These are phyloP conservation scores for Ascochyta viciae-villosae DNA, from an alignment of 2,329 filamentous ascomycete species.

Conservation along the genomic window DNA sequence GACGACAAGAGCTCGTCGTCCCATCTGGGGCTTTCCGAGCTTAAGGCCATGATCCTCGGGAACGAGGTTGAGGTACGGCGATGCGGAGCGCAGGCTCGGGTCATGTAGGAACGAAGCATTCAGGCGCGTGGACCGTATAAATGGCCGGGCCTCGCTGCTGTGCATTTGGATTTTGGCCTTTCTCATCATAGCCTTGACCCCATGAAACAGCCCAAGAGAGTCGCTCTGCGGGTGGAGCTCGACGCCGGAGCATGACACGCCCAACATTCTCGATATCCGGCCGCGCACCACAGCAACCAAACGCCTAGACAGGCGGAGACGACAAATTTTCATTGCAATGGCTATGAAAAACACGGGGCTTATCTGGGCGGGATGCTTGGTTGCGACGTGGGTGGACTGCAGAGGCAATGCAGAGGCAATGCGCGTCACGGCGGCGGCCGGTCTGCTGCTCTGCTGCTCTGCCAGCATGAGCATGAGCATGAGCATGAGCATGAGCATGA, in stretches of 20 bases:
- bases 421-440: conserved; percentile 20
- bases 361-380: conserved; percentile 37
- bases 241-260: conserved; percentile 25
- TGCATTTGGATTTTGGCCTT: conserved; percentile 17
- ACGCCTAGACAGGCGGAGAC: conserved; percentile 23
- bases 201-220: conserved; percentile 30
- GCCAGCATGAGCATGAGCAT: not conserved
- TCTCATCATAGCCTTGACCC: conserved; percentile 27
- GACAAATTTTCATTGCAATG: conserved; percentile 33
- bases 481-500: too few species aligned
- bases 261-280: conserved; percentile 23
- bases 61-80: conserved; percentile 25
- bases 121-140: conserved; percentile 31
- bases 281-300: conserved; percentile 29
- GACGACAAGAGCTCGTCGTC: too few species aligned
- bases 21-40: not conserved
- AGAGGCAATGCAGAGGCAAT: conserved; percentile 28
- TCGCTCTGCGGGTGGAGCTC: conserved; percentile 21
- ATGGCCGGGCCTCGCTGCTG: conserved; percentile 27
- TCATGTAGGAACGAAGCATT: conserved; percentile 32
- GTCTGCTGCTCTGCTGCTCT: not conserved
- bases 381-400: conserved; percentile 23
- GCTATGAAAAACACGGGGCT: conserved; percentile 32
- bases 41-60: conserved; percentile 29
- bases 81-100: conserved; percentile 33